phyloP scores from a whole-genome alignment of 495 filamentous ascomycete species.

The Podospora pseudoanserina region DNA sequence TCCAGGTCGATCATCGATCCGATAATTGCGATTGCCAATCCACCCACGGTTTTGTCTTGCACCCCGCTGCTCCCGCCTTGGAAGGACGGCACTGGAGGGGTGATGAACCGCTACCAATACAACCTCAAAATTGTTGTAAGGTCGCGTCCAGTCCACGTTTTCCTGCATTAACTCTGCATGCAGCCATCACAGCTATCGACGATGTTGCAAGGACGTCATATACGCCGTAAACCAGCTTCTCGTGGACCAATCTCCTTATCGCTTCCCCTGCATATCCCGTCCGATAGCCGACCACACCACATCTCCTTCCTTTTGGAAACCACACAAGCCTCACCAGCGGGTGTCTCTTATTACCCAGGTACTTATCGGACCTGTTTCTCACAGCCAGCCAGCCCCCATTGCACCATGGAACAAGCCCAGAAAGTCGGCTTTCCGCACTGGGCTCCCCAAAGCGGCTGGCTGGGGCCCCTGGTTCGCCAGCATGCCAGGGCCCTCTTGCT shows the following conservation, averaged over 20 bases:
- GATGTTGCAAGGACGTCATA: constrained; percentile 11
- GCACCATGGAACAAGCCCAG: neutral
- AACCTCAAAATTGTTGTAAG: neutral
- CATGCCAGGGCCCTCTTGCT: constrained; percentile 6
- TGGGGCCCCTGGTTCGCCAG: constrained; percentile 6
- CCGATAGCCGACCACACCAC: constrained; percentile 6
- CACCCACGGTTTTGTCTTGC: neutral
- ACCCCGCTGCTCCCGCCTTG: constrained; percentile 2
- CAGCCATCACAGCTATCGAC: neutral
- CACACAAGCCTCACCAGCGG: neutral
- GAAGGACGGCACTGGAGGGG: neutral
- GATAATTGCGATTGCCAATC: constrained; percentile 1
- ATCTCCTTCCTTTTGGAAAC: neutral
- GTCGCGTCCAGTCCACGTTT: no score
- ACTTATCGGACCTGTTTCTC: constrained; percentile 3
- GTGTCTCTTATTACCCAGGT: neutral
- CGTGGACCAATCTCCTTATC: neutral
- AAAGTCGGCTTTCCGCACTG: neutral
- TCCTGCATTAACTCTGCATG: neutral
- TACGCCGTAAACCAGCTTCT: neutral
- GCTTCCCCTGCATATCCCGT: constrained; percentile 7
- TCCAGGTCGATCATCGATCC: neutral
- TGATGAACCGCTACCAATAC: neutral
- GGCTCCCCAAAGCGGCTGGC: neutral
- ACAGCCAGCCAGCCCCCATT: neutral